Conservation (phyloP, 1,139 yeast genomes). For the Pichia norvegensis region DNA sequence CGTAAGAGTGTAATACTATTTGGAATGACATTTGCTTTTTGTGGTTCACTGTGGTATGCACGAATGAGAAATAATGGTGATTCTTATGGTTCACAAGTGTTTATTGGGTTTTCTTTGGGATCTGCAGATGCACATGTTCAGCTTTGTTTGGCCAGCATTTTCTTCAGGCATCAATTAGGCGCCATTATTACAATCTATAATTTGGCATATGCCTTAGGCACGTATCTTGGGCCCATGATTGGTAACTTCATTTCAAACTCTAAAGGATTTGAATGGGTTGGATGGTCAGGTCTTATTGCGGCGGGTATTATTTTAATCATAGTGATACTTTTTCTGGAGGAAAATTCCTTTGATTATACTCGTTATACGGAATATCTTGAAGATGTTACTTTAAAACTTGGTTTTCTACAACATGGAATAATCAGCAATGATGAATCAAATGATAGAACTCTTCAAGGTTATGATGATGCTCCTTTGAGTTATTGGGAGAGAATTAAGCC, state of each 20-base stretch:
- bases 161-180: slow-evolving; percentile 35
- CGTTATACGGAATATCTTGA: slow-evolving; percentile 35
- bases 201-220: slow-evolving; percentile 34
- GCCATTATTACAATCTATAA: slow-evolving; percentile 35
- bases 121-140: slow-evolving; percentile 36
- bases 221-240: slow-evolving; percentile 34
- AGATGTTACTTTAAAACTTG: slow-evolving; percentile 17
- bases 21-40: slow-evolving; percentile 28
- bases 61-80: slow-evolving; percentile 27
- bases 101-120: slow-evolving; percentile 33
- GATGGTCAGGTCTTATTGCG: slow-evolving; percentile 59
- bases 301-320: slow-evolving; percentile 50
- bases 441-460: slow-evolving; percentile 20
- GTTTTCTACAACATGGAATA: slow-evolving; percentile 21
- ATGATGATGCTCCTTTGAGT: slow-evolving; percentile 25
- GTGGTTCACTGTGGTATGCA: slow-evolving; percentile 35
- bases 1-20: slow-evolving; percentile 30
- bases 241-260: slow-evolving; percentile 29
- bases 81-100: slow-evolving; percentile 33
- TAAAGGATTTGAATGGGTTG: slow-evolving; percentile 33
- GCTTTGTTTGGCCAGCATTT: slow-evolving; percentile 31
- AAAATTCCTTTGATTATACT: slow-evolving; percentile 65
- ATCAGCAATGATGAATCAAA: slow-evolving; percentile 18
- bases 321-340: slow-evolving; percentile 57
- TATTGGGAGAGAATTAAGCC: slow-evolving; percentile 27